These are phyloP conservation scores for Chrysanthemum seticuspe DNA, from an alignment of 129 eudicot species.

Conservation along the genomic window DNA sequence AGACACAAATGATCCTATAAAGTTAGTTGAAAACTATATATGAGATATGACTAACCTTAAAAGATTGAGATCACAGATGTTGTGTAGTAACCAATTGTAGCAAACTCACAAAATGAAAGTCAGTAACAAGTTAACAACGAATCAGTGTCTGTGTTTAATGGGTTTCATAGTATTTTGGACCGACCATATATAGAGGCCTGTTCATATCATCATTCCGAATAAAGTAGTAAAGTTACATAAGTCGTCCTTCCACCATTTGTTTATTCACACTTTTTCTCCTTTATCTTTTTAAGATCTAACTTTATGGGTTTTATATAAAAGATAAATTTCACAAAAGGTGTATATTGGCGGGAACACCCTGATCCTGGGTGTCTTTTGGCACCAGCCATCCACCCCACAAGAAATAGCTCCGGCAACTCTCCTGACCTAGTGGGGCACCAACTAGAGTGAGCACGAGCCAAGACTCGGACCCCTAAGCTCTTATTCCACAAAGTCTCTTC, in stretches of 20 bases:
- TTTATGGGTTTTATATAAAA: too few species aligned
- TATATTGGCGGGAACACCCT: too few species aligned
- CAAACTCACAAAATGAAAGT: not conserved
- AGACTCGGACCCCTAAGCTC: too few species aligned
- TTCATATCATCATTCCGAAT: constrained; percentile 15
- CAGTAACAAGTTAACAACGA: not conserved
- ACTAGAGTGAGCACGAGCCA: too few species aligned
- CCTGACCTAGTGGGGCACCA: too few species aligned
- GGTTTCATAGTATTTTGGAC: constrained; percentile 28
- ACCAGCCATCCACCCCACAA: too few species aligned
- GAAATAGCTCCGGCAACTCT: too few species aligned
- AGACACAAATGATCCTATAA: too few species aligned
- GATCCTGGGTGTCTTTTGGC: too few species aligned
- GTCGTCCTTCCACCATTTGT: constrained; percentile 11
- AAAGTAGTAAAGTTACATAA: constrained; percentile 1
- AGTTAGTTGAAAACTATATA: too few species aligned
- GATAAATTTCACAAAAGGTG: too few species aligned
- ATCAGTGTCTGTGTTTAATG: not conserved
- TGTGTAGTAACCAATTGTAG: not conserved
- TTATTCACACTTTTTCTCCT: constrained; percentile 17
- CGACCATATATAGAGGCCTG: constrained; percentile 16
- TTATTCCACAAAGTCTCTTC: too few species aligned
- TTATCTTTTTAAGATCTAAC: not conserved
- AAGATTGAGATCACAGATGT: constrained; percentile 25
- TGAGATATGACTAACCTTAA: not conserved